A percentile compares a stretch with the other conserved stretches of the same genome.
Evolutionary conservation across 2,329 filamentous ascomycete species (phyloP).

Genomic region (Fusarium acutatum): DNA sequence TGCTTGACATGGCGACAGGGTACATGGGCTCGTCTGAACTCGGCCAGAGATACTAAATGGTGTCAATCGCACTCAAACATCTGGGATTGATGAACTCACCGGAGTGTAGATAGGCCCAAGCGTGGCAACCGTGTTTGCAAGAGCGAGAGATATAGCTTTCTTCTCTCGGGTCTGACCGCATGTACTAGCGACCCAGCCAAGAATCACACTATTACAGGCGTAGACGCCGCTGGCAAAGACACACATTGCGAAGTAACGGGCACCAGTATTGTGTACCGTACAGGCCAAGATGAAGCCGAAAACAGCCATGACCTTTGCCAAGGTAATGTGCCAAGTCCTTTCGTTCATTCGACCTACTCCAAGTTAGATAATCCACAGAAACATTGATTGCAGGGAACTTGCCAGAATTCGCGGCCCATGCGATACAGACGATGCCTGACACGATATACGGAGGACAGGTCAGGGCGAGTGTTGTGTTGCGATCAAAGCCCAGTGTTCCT

Average conservation of each 20-base stretch:
- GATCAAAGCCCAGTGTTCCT: slow-evolving; percentile 55
- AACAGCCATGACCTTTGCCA: slow-evolving; percentile 51
- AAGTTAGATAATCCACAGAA: background rate
- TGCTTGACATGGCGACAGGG: slow-evolving; percentile 24
- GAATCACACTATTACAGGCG: slow-evolving; percentile 53
- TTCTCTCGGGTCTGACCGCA: slow-evolving; percentile 58
- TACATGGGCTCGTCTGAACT: slow-evolving; percentile 17
- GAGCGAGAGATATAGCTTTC: slow-evolving; percentile 53
- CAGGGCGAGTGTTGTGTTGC: slow-evolving; percentile 57
- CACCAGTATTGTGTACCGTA: slow-evolving; percentile 35
- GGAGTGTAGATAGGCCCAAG: slow-evolving; percentile 34
- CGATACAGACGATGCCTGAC: slow-evolving; percentile 43
- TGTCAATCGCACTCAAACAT: background rate
- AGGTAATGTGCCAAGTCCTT: slow-evolving; percentile 56
- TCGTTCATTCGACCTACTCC: slow-evolving; percentile 48
- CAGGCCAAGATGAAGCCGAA: slow-evolving; percentile 31
- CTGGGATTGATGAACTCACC: slow-evolving; percentile 13
- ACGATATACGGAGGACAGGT: slow-evolving; percentile 60
- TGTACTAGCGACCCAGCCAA: slow-evolving; percentile 53
- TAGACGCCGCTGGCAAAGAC: slow-evolving; percentile 51
- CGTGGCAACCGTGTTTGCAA: slow-evolving; percentile 31
- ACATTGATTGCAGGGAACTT: fast-evolving
- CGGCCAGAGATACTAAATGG: slow-evolving; percentile 26
- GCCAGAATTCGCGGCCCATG: slow-evolving; percentile 30
- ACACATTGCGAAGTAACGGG: slow-evolving; percentile 43